phyloP scores from a whole-genome alignment of 495 filamentous ascomycete species.

The Aspergillus steynii region DNA sequence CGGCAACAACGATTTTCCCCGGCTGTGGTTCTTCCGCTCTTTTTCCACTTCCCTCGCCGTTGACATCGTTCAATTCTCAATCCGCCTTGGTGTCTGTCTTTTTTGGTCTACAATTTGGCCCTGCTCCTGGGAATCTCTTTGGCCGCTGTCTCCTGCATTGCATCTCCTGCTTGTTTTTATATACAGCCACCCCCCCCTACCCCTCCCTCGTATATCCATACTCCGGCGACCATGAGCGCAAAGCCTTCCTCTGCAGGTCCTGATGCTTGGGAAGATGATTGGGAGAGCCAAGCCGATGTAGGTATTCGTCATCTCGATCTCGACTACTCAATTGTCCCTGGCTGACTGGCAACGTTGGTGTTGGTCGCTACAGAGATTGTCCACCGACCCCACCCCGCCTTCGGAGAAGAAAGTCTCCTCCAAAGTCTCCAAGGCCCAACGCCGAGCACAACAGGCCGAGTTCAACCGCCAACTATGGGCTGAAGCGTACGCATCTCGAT shows the following conservation, averaged over 20 bases:
- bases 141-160: conserved; percentile 6
- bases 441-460: conserved; percentile 76
- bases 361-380: conserved; percentile 36
- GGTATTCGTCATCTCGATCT: conserved; percentile 9
- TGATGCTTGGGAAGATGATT: conserved; percentile 91
- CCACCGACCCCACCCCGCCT: conserved; percentile 33
- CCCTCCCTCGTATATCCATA: conserved; percentile 4
- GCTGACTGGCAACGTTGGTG: background rate
- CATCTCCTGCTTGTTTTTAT: conserved; percentile 3
- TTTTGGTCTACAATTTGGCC: background rate
- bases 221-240: conserved; percentile 48
- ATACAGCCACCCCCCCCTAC: too few species aligned
- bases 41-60: background rate
- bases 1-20: conserved; percentile 13
- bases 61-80: background rate
- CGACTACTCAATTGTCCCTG: background rate
- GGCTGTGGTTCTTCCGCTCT: conserved; percentile 1
- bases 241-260: conserved; percentile 52
- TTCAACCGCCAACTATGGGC: conserved; percentile 85
- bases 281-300: conserved; percentile 78
- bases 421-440: conserved; percentile 71
- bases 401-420: conserved; percentile 49
- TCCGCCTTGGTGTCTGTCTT: background rate
- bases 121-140: background rate
- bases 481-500: conserved; percentile 62